Base-by-base conservation (phyloP, 768 basidiomycete genomes). In the Boletus huronensis region DNA sequence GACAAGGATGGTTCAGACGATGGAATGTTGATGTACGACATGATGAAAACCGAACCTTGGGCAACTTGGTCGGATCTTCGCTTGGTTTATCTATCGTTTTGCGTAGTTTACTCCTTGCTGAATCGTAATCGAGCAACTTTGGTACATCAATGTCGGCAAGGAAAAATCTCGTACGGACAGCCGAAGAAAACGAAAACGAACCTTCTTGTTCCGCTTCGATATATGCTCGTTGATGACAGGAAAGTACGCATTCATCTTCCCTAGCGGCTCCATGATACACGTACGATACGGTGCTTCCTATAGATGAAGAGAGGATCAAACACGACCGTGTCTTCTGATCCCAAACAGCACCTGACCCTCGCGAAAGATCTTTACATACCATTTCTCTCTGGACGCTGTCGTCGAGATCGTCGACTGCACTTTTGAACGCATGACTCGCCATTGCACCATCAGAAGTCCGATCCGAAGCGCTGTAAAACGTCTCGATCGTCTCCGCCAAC, bases 161-260 rank as follows among this genome's bases (percentile, higher is more conserved):
- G 14, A 32, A 13, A 6, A 13, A 28, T 26, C 28, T 25, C 28
- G 23, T 13, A 25, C 14, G 9, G 21, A 35, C 21, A 17, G n/a
- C 6, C 2, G 10, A 21, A 58, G 21, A 39, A 34, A 25, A 56
- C 66, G 21, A 39, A 34, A 25, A 56, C 66, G 6, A 39, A 92
- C 95, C 83, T 98, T 99, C 79, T 99, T 96, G 74, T 96, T 90
- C 50, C 97, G 83, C 74, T 99, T 99, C 49, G 82, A 56, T 58
- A 99, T 93, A 53, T 95, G 91, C 54, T 95, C 92, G 67, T 97
- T 97, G 70, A 98, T 85, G 31, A 91, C 75, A 3, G 93, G 92
- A 74, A 93, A 96, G 71, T 97, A 97, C 0, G 90, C 88, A 67
- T 91, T 93, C 85, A 99, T 92, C 76, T 95, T 97, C 3, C 95